A percentile compares a stretch with the other conserved stretches of the same genome.
Conservation (phyloP, 1,139 yeast species). For the Pichia sp. region DNA sequence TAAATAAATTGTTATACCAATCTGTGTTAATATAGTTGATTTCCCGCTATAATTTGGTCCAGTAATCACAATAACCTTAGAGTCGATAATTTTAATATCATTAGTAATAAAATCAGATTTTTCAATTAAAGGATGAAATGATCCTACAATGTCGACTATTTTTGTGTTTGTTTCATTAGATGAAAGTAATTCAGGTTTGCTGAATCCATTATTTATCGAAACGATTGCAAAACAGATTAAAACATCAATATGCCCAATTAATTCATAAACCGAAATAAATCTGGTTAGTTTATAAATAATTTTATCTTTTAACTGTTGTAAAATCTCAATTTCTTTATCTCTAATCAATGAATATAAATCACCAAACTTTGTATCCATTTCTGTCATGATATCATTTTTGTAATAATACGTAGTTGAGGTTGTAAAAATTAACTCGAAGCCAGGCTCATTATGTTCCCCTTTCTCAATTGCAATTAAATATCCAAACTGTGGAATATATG, state of each 20-base stretch:
- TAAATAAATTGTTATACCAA: conserved; percentile 38
- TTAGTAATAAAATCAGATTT: conserved; percentile 30
- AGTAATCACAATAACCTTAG: conserved; percentile 37
- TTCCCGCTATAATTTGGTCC: conserved; percentile 52
- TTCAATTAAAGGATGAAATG: conserved; percentile 36
- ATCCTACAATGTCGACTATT: conserved; percentile 23
- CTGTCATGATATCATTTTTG: conserved; percentile 30
- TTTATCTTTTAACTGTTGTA: conserved; percentile 35
- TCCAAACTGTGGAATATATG: conserved; percentile 43
- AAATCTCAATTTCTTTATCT: conserved; percentile 39
- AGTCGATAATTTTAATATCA: conserved; percentile 27
- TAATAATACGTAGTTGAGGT: conserved; percentile 35
- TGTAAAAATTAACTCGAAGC: conserved; percentile 35
- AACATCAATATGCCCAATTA: conserved; percentile 36
- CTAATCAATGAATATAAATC: conserved; percentile 37
- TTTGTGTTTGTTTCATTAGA: conserved; percentile 1
- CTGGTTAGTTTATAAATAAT: conserved; percentile 18
- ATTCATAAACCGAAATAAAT: conserved; percentile 21
- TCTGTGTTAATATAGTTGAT: conserved; percentile 40
- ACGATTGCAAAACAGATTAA: conserved; percentile 34
- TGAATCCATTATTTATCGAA: conserved; percentile 31
- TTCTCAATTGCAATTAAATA: conserved; percentile 28
- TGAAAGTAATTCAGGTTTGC: conserved; percentile 34
- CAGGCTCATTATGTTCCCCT: conserved; percentile 13
- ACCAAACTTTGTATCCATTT: conserved; percentile 36